Evolutionary conservation across 202 grass and related monocot genomes (phyloP).

Genomic region (Carex arenaria): DNA sequence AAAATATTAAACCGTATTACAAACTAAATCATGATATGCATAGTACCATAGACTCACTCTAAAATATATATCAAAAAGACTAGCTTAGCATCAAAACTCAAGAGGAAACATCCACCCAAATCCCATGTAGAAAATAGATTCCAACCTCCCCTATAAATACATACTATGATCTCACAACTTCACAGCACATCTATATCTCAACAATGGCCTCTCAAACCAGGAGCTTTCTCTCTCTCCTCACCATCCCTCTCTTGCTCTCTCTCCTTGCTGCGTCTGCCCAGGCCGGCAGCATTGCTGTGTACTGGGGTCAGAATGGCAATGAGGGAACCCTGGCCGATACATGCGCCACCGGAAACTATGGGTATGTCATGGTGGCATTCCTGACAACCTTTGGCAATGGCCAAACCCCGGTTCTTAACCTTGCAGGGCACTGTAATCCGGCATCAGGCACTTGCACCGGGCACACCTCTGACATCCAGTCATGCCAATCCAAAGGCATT

Average conservation of each 20-base stretch:
- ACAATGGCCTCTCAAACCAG: constrained; percentile 4
- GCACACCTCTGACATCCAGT: constrained; percentile 48
- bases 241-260: constrained; percentile 13
- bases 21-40: no score
- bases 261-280: constrained; percentile 20
- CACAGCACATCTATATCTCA: not conserved
- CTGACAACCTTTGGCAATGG: constrained; percentile 49
- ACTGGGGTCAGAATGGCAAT: constrained; percentile 60
- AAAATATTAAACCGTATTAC: no score
- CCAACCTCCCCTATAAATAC: not conserved
- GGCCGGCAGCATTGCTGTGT: constrained; percentile 50
- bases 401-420: constrained; percentile 36
- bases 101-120: not conserved
- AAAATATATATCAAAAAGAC: not conserved
- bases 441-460: constrained; percentile 31
- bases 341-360: constrained; percentile 50
- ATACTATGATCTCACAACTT: not conserved
- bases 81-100: not conserved
- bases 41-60: no score
- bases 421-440: constrained; percentile 59
- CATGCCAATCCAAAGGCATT: constrained; percentile 49
- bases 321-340: constrained; percentile 45
- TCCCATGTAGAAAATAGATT: not conserved
- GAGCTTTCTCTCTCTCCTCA: constrained; percentile 1
- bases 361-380: constrained; percentile 53